Percentiles rank a stretch among this genome's conserved stretches.
These are phyloP conservation scores for Exophiala sp. DNA, from an alignment of 2,329 filamentous ascomycete genomes.

Conservation along the genomic window DNA sequence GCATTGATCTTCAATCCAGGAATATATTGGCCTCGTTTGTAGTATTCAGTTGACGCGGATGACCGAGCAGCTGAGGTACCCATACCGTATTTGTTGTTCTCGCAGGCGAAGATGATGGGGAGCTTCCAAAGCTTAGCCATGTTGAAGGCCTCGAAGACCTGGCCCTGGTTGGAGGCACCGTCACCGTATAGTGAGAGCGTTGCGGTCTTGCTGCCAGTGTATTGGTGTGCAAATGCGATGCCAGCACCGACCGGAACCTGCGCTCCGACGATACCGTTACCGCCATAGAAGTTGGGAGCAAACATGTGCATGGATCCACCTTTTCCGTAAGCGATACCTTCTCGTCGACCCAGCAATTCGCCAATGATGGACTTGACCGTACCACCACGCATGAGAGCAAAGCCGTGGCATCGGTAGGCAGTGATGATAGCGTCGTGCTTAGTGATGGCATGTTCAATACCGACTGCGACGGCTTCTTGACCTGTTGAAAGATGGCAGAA, in stretches of 20 bases:
- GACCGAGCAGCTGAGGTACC: slow-evolving; percentile 92
- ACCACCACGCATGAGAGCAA: slow-evolving; percentile 92
- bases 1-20: slow-evolving; percentile 99
- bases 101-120: slow-evolving; percentile 92
- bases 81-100: slow-evolving; percentile 99
- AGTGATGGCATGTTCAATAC: slow-evolving; percentile 93
- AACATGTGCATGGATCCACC: slow-evolving; percentile 99
- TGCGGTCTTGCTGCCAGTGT: slow-evolving; percentile 80
- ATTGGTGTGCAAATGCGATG: slow-evolving; percentile 95
- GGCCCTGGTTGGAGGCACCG: slow-evolving; percentile 97
- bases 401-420: slow-evolving; percentile 98
- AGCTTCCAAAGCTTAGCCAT: slow-evolving; percentile 99
- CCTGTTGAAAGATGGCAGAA: slow-evolving; percentile 99
- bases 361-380: slow-evolving; percentile 90
- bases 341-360: slow-evolving; percentile 88
- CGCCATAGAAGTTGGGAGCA: slow-evolving; percentile 93
- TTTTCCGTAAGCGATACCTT: slow-evolving; percentile 98
- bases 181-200: slow-evolving; percentile 93
- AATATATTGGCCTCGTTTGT: slow-evolving; percentile 99
- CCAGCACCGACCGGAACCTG: slow-evolving; percentile 97
- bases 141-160: slow-evolving; percentile 99
- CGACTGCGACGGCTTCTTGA: slow-evolving; percentile 94
- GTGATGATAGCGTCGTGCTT: slow-evolving; percentile 94
- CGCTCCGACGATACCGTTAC: slow-evolving; percentile 97
- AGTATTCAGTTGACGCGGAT: slow-evolving; percentile 96